These are phyloP conservation scores for Lepidium sativum DNA, from an alignment of 345 rosid genomes.

Conservation along the genomic window DNA sequence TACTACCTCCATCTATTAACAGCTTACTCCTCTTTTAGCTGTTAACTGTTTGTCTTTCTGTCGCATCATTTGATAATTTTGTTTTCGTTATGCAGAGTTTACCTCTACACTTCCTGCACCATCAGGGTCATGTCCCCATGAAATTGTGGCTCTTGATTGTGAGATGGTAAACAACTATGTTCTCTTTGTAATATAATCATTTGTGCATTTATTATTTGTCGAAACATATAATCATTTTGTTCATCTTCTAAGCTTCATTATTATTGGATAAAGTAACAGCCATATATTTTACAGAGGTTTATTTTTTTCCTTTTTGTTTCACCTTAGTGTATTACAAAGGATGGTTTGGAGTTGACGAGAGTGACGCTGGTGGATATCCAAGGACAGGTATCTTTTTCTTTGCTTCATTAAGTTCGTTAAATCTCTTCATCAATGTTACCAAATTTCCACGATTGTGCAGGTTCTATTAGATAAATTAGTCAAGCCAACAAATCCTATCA, in stretches of 20 bases:
- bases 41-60: not conserved
- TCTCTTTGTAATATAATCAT: not conserved
- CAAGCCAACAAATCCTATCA: conserved; percentile 63
- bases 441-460: conserved; percentile 32
- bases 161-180: conserved; percentile 60
- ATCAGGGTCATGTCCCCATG: conserved; percentile 40
- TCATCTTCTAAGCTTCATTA: not conserved
- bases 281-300: not conserved
- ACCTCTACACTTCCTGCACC: conserved; percentile 62
- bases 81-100: conserved; percentile 42
- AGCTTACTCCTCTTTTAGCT: not conserved
- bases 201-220: not conserved
- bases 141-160: conserved; percentile 84
- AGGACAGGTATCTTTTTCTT: conserved; percentile 57
- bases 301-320: not conserved
- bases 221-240: not conserved
- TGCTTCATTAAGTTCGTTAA: not conserved
- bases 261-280: conserved; percentile 26
- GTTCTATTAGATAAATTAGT: conserved; percentile 83
- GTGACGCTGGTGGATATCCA: conserved; percentile 66
- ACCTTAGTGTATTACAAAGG: conserved; percentile 63
- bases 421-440: not conserved
- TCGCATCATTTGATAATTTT: conserved; percentile 6
- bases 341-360: conserved; percentile 91
- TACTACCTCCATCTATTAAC: conserved; percentile 9